A percentile compares a stretch with the other conserved stretches of the same genome.
These are phyloP conservation scores for Epichloe glyceriae DNA, from an alignment of 2,329 filamentous ascomycete genomes.

Conservation along the genomic window DNA sequence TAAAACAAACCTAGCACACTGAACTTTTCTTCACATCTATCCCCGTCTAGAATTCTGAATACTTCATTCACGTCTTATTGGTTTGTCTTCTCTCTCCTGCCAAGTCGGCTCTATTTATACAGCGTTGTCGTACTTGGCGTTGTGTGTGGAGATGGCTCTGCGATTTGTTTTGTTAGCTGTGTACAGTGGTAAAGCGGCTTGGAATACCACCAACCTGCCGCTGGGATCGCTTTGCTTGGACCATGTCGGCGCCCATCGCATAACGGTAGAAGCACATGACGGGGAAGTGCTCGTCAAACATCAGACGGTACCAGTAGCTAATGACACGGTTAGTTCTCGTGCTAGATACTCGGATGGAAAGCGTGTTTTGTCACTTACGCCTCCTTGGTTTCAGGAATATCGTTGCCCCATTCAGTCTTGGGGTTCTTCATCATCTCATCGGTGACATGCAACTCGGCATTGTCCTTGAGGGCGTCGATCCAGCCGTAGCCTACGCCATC, in stretches of 20 bases:
- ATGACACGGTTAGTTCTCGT: neutral
- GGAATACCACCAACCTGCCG: slow-evolving; percentile 49
- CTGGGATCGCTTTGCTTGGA: slow-evolving; percentile 91
- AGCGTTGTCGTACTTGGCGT: slow-evolving; percentile 54
- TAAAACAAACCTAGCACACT: neutral
- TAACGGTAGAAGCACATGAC: slow-evolving; percentile 81
- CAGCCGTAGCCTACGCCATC: slow-evolving; percentile 98
- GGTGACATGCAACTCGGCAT: slow-evolving; percentile 75
- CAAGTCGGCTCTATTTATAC: slow-evolving; percentile 15
- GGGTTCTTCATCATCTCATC: slow-evolving; percentile 99
- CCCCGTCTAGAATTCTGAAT: neutral
- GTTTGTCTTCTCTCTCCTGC: neutral
- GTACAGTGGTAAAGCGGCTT: neutral
- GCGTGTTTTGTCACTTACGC: slow-evolving; percentile 41
- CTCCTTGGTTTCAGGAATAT: slow-evolving; percentile 94
- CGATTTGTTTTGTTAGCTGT: slow-evolving; percentile 12
- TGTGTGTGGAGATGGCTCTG: slow-evolving; percentile 65
- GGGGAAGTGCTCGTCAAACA: slow-evolving; percentile 98
- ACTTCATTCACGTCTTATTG: neutral
- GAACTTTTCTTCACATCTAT: neutral
- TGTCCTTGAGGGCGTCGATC: slow-evolving; percentile 96
- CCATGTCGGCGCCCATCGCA: slow-evolving; percentile 96
- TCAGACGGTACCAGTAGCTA: slow-evolving; percentile 90
- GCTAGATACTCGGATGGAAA: no score
- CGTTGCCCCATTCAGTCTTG: slow-evolving; percentile 86